Evolutionary conservation across 106 monocot genomes (phyloP), one percentile per base, ranked within the genome.

Genomic region (Allium fistulosum): DNA sequence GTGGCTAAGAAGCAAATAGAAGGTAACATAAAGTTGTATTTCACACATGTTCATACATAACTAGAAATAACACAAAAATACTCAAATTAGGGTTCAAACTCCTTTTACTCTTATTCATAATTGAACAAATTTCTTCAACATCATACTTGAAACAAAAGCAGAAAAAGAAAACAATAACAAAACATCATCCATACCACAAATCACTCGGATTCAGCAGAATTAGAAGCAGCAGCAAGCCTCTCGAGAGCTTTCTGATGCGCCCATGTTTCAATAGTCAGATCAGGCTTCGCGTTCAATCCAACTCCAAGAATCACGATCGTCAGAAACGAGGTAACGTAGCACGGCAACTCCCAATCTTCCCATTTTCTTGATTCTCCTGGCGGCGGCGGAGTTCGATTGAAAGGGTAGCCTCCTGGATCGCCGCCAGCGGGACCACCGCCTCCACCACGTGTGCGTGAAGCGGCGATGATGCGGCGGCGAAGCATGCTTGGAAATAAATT

Each of bases 301-400:
- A 95, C 94, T 26, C 94, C 94, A 69, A 95, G 91, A 73, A 91
- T 91, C 65, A 95, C 91, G 70, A 95, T 74, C 67, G 91, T 85
- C 72, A 95, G 91, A 81, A 95, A 95, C 60, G 94, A 85, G 53
- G 94, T 91, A 64, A 95, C 9, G 75, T 91, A 95, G 83, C 91
- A 95, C 58, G 91, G 94, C 7, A 95, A 83, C 64, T 91, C 91
- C 91, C 91, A 95, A 65, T 91, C 94, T 83, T 95, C 94, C 94
- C 94, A 95, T 68, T 88, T 58, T 58, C 94, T 67, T 1, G 91
- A 91, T 58, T 95, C 73, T 0, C 88, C 94, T 5, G 94, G 83
- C 10, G 83, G 79, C 17, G 68, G 73, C 13, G 91, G 94, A 9
- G 85, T 46, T 46, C 91, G 91, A 74, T 82, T 95, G 76, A 95